A percentile compares a stretch with the other conserved stretches of the same genome.
phyloP scores from a whole-genome alignment of 2,329 filamentous ascomycete genomes.

The Ceratocystis ficicola region DNA sequence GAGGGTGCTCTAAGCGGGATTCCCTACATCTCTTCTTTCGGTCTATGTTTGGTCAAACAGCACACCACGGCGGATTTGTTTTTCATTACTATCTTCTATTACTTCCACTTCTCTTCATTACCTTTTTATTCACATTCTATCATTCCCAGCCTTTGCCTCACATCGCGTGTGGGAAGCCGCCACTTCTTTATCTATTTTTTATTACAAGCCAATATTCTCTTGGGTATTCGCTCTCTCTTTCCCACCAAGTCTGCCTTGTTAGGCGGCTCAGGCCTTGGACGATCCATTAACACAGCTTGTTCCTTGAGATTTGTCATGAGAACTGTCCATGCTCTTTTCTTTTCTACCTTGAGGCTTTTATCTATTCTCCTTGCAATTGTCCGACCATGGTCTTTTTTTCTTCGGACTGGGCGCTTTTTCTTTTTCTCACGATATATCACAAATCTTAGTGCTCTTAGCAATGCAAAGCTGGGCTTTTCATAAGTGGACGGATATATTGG shows the following conservation, averaged over 20 bases:
- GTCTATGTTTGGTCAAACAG: conserved; percentile 22
- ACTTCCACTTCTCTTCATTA: conserved; percentile 10
- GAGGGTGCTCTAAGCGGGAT: not conserved
- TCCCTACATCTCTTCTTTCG: conserved; percentile 15
- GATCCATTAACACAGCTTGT: not conserved
- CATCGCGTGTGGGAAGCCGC: too few species aligned
- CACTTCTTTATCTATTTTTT: not conserved
- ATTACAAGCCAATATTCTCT: not conserved
- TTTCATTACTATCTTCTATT: conserved; percentile 4
- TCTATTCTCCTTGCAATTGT: conserved; percentile 5
- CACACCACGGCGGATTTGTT: conserved; percentile 17
- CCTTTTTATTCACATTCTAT: not conserved
- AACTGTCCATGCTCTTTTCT: not conserved
- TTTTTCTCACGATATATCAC: conserved; percentile 15
- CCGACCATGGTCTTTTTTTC: not conserved
- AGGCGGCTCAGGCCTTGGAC: not conserved
- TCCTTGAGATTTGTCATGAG: too few species aligned
- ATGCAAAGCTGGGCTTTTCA: conserved; percentile 9
- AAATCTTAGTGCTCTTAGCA: not conserved
- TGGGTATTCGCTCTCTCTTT: not conserved
- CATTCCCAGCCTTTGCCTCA: not conserved
- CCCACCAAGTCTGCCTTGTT: not conserved
- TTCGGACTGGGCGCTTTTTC: not conserved
- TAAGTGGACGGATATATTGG: not conserved
- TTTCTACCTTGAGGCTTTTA: not conserved